Percentiles rank a stretch among this genome's conserved stretches.
Conservation (phyloP, 257 asterid species). For the Solanum appendiculatum region DNA sequence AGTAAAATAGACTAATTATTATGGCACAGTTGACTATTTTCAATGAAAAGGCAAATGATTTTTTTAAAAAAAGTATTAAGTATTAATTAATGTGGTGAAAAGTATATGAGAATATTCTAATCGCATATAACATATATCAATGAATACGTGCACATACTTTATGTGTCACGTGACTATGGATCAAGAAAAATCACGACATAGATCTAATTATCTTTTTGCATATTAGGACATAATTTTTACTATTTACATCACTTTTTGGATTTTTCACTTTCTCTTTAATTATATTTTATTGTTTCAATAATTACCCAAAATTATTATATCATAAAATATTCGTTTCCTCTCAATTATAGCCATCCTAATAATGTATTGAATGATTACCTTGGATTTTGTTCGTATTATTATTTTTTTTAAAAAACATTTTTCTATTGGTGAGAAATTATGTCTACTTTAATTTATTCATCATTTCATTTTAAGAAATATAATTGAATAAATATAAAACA, state of each 20-base stretch:
- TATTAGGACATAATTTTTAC: not conserved
- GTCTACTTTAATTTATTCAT: not conserved
- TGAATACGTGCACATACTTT: not conserved
- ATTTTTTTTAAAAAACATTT: not conserved
- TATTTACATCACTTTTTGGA: not conserved
- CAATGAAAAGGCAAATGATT: not conserved
- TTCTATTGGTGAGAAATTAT: not conserved
- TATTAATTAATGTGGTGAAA: not conserved
- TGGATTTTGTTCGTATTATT: not conserved
- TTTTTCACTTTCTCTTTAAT: not conserved
- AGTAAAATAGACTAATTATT: not conserved
- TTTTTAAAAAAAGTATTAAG: not conserved
- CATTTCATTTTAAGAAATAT: not conserved
- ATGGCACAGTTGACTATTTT: not conserved
- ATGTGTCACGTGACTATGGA: not conserved
- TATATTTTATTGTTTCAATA: not conserved
- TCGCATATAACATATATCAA: not conserved
- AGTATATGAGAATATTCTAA: not conserved
- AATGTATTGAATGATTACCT: not conserved
- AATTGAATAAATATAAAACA: not conserved
- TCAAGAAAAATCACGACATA: not conserved
- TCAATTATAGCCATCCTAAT: not conserved
- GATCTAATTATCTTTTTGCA: not conserved
- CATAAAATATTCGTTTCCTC: not conserved
- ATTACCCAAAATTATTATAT: not conserved